A percentile compares a stretch with the other conserved stretches of the same genome.
These are phyloP conservation scores for Carex cristatella DNA, from an alignment of 176 grass and related monocot species.

Conservation along the genomic window DNA sequence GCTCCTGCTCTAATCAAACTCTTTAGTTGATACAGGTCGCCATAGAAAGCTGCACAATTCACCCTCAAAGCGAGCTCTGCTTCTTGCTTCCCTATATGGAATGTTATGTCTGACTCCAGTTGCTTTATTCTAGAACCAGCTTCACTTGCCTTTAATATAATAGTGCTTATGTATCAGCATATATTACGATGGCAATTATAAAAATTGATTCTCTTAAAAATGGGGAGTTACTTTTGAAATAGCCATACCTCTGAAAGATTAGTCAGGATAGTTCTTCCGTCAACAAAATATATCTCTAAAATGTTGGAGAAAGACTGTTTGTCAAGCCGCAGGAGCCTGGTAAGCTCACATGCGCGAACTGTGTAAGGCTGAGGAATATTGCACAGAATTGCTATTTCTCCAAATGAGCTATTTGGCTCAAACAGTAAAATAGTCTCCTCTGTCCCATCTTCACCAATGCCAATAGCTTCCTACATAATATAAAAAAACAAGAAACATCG, in stretches of 20 bases:
- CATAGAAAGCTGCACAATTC: constrained; percentile 75
- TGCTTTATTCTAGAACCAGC: constrained; percentile 52
- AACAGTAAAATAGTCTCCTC: constrained; percentile 63
- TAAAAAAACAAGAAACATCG: not conserved
- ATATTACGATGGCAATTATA: not conserved
- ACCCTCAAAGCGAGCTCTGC: constrained; percentile 74
- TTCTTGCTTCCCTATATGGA: constrained; percentile 90
- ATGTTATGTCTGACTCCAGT: constrained; percentile 77
- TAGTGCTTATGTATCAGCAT: not conserved
- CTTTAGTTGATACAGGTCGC: constrained; percentile 71
- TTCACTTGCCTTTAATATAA: constrained; percentile 48
- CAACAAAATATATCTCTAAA: constrained; percentile 85
- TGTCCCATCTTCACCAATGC: constrained; percentile 63
- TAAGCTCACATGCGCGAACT: constrained; percentile 70
- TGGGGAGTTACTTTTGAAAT: not conserved
- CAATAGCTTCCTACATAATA: constrained; percentile 57
- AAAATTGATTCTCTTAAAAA: not conserved
- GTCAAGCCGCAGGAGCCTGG: constrained; percentile 65
- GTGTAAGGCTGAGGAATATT: constrained; percentile 90
- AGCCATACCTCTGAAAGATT: constrained; percentile 72
- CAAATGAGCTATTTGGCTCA: constrained; percentile 55
- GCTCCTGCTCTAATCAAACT: constrained; percentile 72
- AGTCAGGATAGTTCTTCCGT: constrained; percentile 67
- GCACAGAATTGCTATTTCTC: constrained; percentile 81
- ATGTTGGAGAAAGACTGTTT: constrained; percentile 88